Conservation (phyloP, 768 basidiomycete species). For the Cubamyces sp. region DNA sequence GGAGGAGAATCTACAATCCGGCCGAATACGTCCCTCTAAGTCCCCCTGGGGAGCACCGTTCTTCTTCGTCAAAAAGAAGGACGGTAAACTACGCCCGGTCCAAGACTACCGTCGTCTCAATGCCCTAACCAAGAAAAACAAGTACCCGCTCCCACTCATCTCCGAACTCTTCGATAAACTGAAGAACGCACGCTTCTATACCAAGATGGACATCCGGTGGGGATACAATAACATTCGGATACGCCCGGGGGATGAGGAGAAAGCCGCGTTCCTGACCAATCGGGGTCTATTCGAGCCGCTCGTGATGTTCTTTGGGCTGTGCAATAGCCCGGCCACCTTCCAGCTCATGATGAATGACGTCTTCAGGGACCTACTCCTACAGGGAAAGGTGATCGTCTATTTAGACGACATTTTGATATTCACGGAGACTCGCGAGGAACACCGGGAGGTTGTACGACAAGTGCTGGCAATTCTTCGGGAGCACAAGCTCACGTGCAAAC, state of each 20-base stretch:
- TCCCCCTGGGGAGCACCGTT: not conserved
- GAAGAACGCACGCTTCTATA: constrained; percentile 27
- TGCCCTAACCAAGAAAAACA: constrained; percentile 22
- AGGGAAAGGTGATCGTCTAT: constrained; percentile 42
- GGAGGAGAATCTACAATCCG: not conserved
- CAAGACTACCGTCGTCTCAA: constrained; percentile 24
- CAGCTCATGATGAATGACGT: constrained; percentile 36
- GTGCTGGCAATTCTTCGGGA: constrained; percentile 32
- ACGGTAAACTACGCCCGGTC: constrained; percentile 11
- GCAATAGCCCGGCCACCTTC: constrained; percentile 42
- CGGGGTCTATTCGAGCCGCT: constrained; percentile 41
- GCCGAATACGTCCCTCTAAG: not conserved
- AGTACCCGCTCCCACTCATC: constrained; percentile 28
- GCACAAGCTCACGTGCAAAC: constrained; percentile 38
- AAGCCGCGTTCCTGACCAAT: constrained; percentile 42
- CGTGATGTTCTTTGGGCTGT: constrained; percentile 43
- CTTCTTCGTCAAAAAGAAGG: constrained; percentile 31
- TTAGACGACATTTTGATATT: constrained; percentile 48
- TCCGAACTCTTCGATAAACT: constrained; percentile 24
- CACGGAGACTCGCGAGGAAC: constrained; percentile 33
- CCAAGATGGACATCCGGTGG: constrained; percentile 26
- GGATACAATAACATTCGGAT: constrained; percentile 41
- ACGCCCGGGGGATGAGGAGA: constrained; percentile 45
- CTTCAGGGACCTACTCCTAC: constrained; percentile 33
- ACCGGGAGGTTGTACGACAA: constrained; percentile 19